phyloP scores from a whole-genome alignment of 805 yeast species.

The Candida cerambycidarum region DNA sequence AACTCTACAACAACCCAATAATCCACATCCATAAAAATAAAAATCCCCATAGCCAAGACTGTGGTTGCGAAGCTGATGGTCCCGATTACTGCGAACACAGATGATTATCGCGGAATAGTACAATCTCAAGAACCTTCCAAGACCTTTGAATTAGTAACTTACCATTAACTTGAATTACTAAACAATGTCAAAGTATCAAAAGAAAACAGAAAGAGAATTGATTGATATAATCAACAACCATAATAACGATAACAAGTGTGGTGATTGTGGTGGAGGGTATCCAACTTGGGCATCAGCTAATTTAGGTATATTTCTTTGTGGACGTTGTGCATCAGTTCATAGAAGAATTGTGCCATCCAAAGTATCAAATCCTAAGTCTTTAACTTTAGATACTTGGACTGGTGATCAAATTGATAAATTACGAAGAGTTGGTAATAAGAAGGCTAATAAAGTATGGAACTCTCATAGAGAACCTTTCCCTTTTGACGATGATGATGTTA shows the following conservation, averaged over 20 bases:
- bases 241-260: slow-evolving; percentile 69
- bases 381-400: slow-evolving; percentile 73
- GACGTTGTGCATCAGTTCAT: slow-evolving; percentile 81
- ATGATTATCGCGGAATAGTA: neutral
- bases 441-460: slow-evolving; percentile 65
- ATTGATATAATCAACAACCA: slow-evolving; percentile 58
- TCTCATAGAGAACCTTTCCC: slow-evolving; percentile 68
- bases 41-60: too few species aligned
- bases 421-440: slow-evolving; percentile 58
- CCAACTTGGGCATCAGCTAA: slow-evolving; percentile 59
- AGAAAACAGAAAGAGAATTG: slow-evolving; percentile 49
- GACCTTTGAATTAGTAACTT: neutral
- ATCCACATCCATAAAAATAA: too few species aligned
- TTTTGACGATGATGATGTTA: slow-evolving; percentile 64
- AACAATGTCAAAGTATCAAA: slow-evolving; percentile 28
- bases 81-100: too few species aligned
- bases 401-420: slow-evolving; percentile 49
- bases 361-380: slow-evolving; percentile 65
- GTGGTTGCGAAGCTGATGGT: too few species aligned
- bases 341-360: slow-evolving; percentile 58
- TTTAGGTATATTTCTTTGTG: slow-evolving; percentile 75
- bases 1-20: too few species aligned
- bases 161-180: neutral
- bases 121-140: neutral
- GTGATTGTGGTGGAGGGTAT: slow-evolving; percentile 68